phyloP scores from a whole-genome alignment of 495 filamentous ascomycete genomes.

The Hypoxylon subgilvum region DNA sequence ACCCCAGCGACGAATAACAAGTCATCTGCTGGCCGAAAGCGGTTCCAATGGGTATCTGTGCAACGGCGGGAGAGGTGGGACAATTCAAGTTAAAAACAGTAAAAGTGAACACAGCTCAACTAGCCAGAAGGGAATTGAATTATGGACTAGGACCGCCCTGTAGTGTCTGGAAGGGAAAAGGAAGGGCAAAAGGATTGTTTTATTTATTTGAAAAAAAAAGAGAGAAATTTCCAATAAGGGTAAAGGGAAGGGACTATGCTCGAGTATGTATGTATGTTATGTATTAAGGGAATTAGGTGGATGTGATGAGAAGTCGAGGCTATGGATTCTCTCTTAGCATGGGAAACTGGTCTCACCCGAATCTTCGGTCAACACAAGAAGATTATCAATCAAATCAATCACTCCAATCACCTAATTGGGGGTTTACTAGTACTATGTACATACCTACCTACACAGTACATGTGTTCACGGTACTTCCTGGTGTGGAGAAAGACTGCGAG shows the following conservation, averaged over 20 bases:
- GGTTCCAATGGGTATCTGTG: slow-evolving; percentile 6
- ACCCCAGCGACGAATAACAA: not conserved
- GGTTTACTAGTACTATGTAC: not conserved
- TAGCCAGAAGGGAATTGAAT: not conserved
- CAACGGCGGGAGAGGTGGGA: slow-evolving; percentile 1
- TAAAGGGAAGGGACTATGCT: not conserved
- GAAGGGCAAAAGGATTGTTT: too few species aligned
- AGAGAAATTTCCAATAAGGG: not conserved
- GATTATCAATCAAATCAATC: slow-evolving; percentile 25
- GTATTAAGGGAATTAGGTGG: not conserved
- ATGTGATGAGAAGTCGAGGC: slow-evolving; percentile 3
- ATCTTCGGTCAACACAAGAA: not conserved
- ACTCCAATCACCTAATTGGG: too few species aligned
- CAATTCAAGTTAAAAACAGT: not conserved
- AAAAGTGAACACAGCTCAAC: slow-evolving; percentile 1
- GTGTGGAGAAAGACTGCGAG: slow-evolving; percentile 7
- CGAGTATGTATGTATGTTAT: not conserved
- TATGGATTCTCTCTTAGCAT: slow-evolving; percentile 11
- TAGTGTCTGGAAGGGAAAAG: not conserved
- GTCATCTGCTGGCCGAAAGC: not conserved
- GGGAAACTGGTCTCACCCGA: too few species aligned
- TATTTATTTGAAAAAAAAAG: not conserved
- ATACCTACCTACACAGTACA: not conserved
- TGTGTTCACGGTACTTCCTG: not conserved
- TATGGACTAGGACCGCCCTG: too few species aligned